Conservation (phyloP, 352 stramenopile species). For the Globisporangium solare region DNA sequence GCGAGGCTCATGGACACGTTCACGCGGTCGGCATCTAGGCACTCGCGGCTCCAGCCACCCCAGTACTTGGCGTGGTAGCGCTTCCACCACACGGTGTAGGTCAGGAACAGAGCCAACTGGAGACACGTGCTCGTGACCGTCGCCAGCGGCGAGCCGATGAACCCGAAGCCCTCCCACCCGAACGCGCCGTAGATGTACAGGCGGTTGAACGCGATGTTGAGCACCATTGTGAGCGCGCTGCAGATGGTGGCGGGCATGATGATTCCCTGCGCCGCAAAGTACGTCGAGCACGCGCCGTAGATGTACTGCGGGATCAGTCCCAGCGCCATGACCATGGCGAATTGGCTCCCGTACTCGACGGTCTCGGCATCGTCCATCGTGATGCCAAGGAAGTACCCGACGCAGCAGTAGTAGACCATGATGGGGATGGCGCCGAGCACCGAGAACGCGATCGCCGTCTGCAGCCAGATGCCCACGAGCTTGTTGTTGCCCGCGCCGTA, state of each 20-base stretch:
- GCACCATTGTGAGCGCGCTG: constrained; percentile 55
- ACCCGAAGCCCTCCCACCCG: constrained; percentile 52
- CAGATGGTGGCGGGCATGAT: constrained; percentile 67
- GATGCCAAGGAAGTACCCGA: constrained; percentile 15
- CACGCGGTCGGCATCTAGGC: constrained; percentile 33
- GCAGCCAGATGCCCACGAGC: constrained; percentile 65
- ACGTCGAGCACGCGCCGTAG: constrained; percentile 67
- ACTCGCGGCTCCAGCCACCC: constrained; percentile 38
- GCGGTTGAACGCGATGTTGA: constrained; percentile 61
- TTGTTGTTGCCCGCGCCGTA: constrained; percentile 65
- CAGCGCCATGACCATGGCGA: constrained; percentile 66
- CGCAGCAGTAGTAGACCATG: constrained; percentile 60
- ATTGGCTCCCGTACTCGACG: constrained; percentile 52
- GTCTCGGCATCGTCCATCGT: constrained; percentile 57
- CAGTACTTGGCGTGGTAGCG: constrained; percentile 45
- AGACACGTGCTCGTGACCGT: constrained; percentile 42
- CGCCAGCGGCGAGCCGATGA: constrained; percentile 61
- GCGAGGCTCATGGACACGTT: constrained; percentile 43
- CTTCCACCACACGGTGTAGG: constrained; percentile 46
- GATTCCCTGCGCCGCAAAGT: constrained; percentile 80
- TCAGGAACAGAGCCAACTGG: constrained; percentile 36
- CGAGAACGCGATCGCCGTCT: constrained; percentile 59
- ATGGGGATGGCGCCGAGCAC: constrained; percentile 43
- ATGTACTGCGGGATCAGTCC: constrained; percentile 59
- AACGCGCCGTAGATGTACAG: constrained; percentile 45